Base-by-base conservation (phyloP, 495 filamentous ascomycete genomes). In the Cladorrhinum samala region DNA sequence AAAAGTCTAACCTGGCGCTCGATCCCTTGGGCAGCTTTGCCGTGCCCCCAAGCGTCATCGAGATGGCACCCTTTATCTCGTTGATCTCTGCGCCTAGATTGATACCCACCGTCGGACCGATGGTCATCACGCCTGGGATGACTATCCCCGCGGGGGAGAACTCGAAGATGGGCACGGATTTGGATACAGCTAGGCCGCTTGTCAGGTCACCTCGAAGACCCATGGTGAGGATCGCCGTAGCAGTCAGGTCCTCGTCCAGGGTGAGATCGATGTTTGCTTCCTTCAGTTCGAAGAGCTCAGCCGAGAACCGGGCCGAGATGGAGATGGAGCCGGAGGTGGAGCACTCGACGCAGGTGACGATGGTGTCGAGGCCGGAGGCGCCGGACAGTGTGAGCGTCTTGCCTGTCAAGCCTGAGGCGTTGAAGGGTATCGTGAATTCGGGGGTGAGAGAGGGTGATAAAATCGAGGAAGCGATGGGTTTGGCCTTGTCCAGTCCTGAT, bases 91-190 rank as follows among this genome's bases (percentile, higher is more conserved):
- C 54, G 0, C 54, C 54, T 9, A 61, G 9, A 2, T 24, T 42
- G 9, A 57, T 52, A 14, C 30, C 41, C 2, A 61, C 54, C 2
- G 48, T 49, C 1, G 58, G 58, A 0, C 58, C 58, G 23, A 61
- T 52, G 19, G 50, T 54, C 36, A 61, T 14, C 30, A 61, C 40
- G 8, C 54, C 58, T 0, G 58, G 58, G 47, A 61, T 61, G n/a
- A 46, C 42, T 2, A 61, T 33, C 2, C 58, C 58, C 2, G 39
- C 54, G 2, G 54, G 58, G 18, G 50, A 48, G 25, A 37, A 25
- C 47, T 54, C 46, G 43, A 61, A 61, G 25, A 61, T 33, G 9
- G 41, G n/a, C 5, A 61, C 23, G 27, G 39, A 48, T 46, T 43
- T 42, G 14, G 45, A 47, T 5, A 33, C 11, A 3, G 47, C 46